Base-by-base conservation (phyloP, 305 asterid genomes). In the Fraxinus latifolia region DNA sequence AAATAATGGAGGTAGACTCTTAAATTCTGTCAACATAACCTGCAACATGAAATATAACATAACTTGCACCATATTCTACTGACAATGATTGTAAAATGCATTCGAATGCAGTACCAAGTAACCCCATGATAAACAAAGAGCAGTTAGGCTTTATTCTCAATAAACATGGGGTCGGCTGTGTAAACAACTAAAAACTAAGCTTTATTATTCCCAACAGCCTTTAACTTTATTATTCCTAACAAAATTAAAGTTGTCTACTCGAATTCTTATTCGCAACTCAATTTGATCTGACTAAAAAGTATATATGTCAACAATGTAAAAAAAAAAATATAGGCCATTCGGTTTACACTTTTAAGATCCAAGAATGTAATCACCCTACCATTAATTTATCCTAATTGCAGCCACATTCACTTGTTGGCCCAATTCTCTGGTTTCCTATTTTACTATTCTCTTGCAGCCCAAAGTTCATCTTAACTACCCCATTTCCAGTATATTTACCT, bases 1-100 rank as follows among this genome's bases (percentile, higher is more conserved):
- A 85, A 93, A 92, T 15, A 94, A 83, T 5, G 99, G 99, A 80
- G 99, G 98, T 27, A 96, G 93, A 84, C 99, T 96, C 29, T 25
- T 89, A 81, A 89, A 87, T 79, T 42, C 84, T 0, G 88, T 89
- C 79, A 89, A 78, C 23, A 72, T 55, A 71, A 89, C 90, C 92
- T 89, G 87, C 82, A 65, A 85, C 60, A 44, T 78, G 77, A 62
- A 44, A 72, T 37, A 71, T 81, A 50, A 74, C 32, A 62, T 62
- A 60, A 23, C 71, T 60, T 60, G 33, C 68, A 58, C 68, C 8
- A 58, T 58, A 23, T 19, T 2, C 71, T 62, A 62, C 32, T 21
- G 15, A 62, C 15, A 62, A 62, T 21, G 32, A 23, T 62, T 32
- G 23, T 3, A 62, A 62, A 62, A 23, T 21, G 14, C 71, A 60